Conservation (phyloP, 441 rosid genomes). For the California macrophylla region DNA sequence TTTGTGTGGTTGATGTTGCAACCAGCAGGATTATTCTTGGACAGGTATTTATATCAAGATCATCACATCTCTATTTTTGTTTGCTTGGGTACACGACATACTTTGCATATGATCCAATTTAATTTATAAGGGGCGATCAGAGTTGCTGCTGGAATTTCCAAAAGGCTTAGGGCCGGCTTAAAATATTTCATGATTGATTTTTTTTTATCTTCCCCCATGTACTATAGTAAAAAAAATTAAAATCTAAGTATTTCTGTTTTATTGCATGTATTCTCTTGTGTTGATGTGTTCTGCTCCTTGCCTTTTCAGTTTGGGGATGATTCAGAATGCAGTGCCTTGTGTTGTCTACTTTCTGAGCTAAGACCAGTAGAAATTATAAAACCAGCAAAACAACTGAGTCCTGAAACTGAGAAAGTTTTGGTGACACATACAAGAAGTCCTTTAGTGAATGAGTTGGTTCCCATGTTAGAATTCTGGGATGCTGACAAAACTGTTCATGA, state of each 20-base stretch:
- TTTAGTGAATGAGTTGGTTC: slow-evolving; percentile 71
- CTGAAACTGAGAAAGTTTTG: slow-evolving; percentile 67
- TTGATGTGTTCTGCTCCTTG: slow-evolving; percentile 8
- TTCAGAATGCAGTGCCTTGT: slow-evolving; percentile 64
- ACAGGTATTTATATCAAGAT: slow-evolving; percentile 44
- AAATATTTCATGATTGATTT: background rate
- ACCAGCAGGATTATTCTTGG: slow-evolving; percentile 79
- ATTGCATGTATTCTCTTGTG: background rate
- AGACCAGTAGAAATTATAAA: slow-evolving; percentile 94
- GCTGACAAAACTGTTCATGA: slow-evolving; percentile 70
- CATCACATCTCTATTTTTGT: slow-evolving; percentile 4
- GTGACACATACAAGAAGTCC: slow-evolving; percentile 80
- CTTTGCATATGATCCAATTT: background rate
- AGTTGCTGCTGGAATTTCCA: background rate
- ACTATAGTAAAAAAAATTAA: slow-evolving; percentile 4
- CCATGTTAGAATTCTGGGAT: slow-evolving; percentile 76
- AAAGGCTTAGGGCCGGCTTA: background rate
- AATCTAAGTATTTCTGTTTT: background rate
- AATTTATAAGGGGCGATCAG: background rate
- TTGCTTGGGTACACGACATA: background rate
- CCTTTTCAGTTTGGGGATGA: slow-evolving; percentile 70
- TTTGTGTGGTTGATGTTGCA: slow-evolving; percentile 83
- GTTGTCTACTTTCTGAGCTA: slow-evolving; percentile 70
- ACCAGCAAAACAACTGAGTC: slow-evolving; percentile 58
- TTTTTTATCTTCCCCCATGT: background rate